These are phyloP conservation scores for Madurella mycetomatis DNA, from an alignment of 2,329 filamentous ascomycete genomes.

Conservation along the genomic window DNA sequence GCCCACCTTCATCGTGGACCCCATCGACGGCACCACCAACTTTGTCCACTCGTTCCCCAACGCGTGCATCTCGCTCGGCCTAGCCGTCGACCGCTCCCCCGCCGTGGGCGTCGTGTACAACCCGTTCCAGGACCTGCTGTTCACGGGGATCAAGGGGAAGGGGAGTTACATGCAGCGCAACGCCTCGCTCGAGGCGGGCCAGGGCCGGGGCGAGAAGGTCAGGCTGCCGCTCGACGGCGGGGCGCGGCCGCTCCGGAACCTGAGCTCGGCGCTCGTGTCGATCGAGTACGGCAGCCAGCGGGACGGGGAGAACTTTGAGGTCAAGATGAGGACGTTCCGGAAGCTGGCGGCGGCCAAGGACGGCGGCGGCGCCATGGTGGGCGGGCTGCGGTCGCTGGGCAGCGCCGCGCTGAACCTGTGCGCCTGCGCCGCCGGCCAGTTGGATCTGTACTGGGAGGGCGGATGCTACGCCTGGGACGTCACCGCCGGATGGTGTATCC, in stretches of 20 bases:
- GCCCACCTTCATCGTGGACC: slow-evolving; percentile 77
- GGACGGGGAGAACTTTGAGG: slow-evolving; percentile 63
- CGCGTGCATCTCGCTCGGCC: slow-evolving; percentile 72
- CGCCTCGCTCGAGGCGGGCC: slow-evolving; percentile 33
- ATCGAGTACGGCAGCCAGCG: slow-evolving; percentile 71
- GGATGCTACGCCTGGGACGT: slow-evolving; percentile 86
- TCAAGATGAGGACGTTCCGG: slow-evolving; percentile 64
- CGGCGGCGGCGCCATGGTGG: slow-evolving; percentile 69
- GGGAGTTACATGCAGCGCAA: slow-evolving; percentile 57
- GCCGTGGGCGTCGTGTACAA: slow-evolving; percentile 75
- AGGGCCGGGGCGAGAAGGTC: slow-evolving; percentile 15
- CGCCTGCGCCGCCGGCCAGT: slow-evolving; percentile 63
- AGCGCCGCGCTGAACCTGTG: slow-evolving; percentile 73
- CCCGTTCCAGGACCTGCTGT: slow-evolving; percentile 66
- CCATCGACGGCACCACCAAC: slow-evolving; percentile 79
- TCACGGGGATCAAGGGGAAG: slow-evolving; percentile 62
- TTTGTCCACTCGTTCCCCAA: slow-evolving; percentile 72
- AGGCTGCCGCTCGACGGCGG: slow-evolving; percentile 38
- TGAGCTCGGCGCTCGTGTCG: slow-evolving; percentile 62
- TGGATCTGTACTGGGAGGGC: slow-evolving; percentile 78
- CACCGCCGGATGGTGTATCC: slow-evolving; percentile 73
- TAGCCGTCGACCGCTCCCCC: slow-evolving; percentile 59
- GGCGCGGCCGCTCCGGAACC: slow-evolving; percentile 51
- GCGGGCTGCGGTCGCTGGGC: slow-evolving; percentile 65
- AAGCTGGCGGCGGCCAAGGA: slow-evolving; percentile 55